Evolutionary conservation across 2,329 filamentous ascomycete species (phyloP).

Genomic region (Cercospora citrullina): DNA sequence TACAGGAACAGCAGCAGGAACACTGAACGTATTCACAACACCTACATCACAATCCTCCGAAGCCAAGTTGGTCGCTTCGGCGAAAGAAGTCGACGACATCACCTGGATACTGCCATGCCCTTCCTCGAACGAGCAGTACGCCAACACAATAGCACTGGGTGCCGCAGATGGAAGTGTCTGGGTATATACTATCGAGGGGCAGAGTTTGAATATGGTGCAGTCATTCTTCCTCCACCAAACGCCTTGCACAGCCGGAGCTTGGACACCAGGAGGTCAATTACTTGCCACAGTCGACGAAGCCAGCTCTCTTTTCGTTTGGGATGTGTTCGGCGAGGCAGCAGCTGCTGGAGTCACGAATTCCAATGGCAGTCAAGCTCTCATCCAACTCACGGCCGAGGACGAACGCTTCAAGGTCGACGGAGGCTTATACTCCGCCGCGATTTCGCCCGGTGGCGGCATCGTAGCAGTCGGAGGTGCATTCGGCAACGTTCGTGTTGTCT

Average conservation of each 20-base stretch:
- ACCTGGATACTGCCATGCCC: constrained; percentile 86
- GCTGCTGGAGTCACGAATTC: constrained; percentile 59
- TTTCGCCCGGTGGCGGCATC: constrained; percentile 76
- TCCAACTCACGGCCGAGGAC: constrained; percentile 76
- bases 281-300: constrained; percentile 90
- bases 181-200: constrained; percentile 83
- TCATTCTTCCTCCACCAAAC: constrained; percentile 89
- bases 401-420: constrained; percentile 91
- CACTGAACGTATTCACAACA: constrained; percentile 59
- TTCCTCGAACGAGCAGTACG: constrained; percentile 56
- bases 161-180: constrained; percentile 90
- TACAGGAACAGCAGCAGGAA: constrained; percentile 86
- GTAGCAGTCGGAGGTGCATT: constrained; percentile 85
- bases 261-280: constrained; percentile 83
- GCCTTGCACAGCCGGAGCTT: constrained; percentile 83
- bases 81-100: constrained; percentile 89
- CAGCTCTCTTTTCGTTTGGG: constrained; percentile 85
- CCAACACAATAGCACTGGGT: constrained; percentile 83
- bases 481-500: constrained; percentile 80
- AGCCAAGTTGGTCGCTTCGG: constrained; percentile 67
- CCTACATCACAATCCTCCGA: constrained; percentile 27
- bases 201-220: constrained; percentile 78
- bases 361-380: constrained; percentile 61
- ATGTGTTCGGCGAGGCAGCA: constrained; percentile 78
- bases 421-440: constrained; percentile 82